Evolutionary conservation across 306 rosid species (phyloP).

Genomic region (Rubus idaeus): DNA sequence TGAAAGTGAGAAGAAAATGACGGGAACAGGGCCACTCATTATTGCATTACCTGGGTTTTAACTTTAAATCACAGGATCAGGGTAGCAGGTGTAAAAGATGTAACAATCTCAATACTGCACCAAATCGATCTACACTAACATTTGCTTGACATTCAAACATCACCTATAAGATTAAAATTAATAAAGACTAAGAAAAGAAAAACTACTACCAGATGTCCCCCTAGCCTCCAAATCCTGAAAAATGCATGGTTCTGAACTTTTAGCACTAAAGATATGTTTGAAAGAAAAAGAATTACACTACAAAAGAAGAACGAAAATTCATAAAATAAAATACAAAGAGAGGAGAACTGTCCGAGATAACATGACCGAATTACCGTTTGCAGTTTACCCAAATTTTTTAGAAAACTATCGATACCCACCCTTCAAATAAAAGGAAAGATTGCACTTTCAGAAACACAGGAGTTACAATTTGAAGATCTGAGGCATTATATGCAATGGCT

Average conservation of each 20-base stretch:
- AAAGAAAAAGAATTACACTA: background rate
- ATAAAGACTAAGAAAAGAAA: background rate
- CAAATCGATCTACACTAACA: conserved; percentile 24
- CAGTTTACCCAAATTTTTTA: background rate
- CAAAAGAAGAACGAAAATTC: background rate
- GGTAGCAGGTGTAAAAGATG: conserved; percentile 40
- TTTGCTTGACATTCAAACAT: conserved; percentile 12
- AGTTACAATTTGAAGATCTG: background rate
- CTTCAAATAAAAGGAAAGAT: background rate
- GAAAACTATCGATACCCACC: background rate
- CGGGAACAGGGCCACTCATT: conserved; percentile 35
- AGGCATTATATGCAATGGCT: conserved; percentile 7
- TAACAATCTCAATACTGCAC: conserved; percentile 26
- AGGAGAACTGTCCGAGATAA: background rate
- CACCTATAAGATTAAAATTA: conserved; percentile 19
- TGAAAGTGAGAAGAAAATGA: conserved; percentile 28
- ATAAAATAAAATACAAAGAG: background rate
- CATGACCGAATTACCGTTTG: background rate
- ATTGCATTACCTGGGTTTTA: conserved; percentile 48
- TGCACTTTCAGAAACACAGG: background rate
- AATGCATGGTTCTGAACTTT: background rate
- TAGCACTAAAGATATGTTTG: background rate
- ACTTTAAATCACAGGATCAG: conserved; percentile 22
- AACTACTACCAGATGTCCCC: conserved; percentile 19
- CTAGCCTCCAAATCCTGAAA: conserved; percentile 18